Evolutionary conservation across 768 basidiomycete species (phyloP).

Genomic region (Suillus subluteus): DNA sequence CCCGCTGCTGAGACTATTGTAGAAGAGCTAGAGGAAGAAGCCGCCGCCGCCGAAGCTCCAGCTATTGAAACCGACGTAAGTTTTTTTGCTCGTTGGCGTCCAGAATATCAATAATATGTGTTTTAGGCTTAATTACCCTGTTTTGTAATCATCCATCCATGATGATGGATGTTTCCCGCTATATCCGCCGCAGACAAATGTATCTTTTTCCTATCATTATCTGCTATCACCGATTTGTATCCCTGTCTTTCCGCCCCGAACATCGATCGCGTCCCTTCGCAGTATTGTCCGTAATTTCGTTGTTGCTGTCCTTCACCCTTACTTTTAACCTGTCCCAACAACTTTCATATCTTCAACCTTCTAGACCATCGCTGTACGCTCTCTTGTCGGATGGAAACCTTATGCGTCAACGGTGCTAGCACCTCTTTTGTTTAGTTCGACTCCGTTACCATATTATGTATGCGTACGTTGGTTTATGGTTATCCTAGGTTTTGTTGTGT

Average conservation of each 20-base stretch:
- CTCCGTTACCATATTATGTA: constrained; percentile 19
- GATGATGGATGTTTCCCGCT: constrained; percentile 17
- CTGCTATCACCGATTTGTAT: constrained; percentile 33
- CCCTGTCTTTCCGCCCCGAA: constrained; percentile 11
- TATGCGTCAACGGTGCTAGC: constrained; percentile 11
- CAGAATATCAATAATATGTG: constrained; percentile 1
- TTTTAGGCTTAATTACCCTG: constrained; percentile 25
- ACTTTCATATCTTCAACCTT: constrained; percentile 16
- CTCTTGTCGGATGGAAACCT: constrained; percentile 14
- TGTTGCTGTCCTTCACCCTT: constrained; percentile 18
- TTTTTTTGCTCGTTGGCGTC: constrained; percentile 11
- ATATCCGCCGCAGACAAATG: constrained; percentile 33
- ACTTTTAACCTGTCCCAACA: constrained; percentile 30
- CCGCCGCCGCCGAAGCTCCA: constrained; percentile 40
- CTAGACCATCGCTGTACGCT: constrained; percentile 12
- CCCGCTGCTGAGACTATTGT: constrained; percentile 53
- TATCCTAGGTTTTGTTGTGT: constrained; percentile 24
- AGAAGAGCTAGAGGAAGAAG: constrained; percentile 56
- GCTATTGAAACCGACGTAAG: constrained; percentile 32
- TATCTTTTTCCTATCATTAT: constrained; percentile 39
- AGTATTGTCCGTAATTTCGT: constrained; percentile 21
- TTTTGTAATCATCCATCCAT: constrained; percentile 19
- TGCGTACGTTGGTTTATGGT: constrained; percentile 20
- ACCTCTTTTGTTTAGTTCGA: constrained; percentile 19
- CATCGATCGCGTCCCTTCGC: constrained; percentile 17